Evolutionary conservation across 2,329 filamentous ascomycete species (phyloP), one percentile per base, ranked within the genome.

Genomic region (Drechslerella coelobrocha): DNA sequence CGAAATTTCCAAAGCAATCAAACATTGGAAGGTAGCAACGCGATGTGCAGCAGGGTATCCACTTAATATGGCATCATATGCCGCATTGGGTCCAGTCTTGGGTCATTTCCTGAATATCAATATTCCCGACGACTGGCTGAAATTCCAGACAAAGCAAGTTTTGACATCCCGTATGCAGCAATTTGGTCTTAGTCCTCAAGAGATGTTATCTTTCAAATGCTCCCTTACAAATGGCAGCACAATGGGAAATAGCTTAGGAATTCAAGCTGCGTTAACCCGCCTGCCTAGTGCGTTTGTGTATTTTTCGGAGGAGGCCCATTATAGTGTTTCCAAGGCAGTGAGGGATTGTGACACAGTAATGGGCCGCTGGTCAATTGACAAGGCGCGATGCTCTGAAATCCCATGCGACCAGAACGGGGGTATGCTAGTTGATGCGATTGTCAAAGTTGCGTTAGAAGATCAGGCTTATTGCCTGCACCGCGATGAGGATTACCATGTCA

Each of bases 191-290:
- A 27, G 14, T 1, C 47, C 26, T 10, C 24, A 14, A 14, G 26
- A 55, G 1, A 47, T 19, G 19, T 19, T 19, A 1, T 27, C 21
- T 10, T 66, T 66, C 19, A 47, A 24, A 29, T 45, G 26, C 0
- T 23, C 47, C 5, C 59, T 66, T 17, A 66, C 61, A 4, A 66
- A 66, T 19, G 61, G 61, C 7, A 66, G 61, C 39, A 66, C 61
- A 0, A 59, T 66, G 61, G 61, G 61, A 10, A 66, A 66, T 17
- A 59, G 61, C 47, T 19, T 66, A n/a, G 61, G 61, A 5, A 57
- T 66, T 21, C 61, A 66, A n/a, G 19, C 61, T 14, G 61, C 61
- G 1, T 17, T 59, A 1, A 41, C 17, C 8, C 37, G 54, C 12
- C 54, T 66, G 6, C 61, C 61, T 5, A 41, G 41, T 9, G 48